phyloP scores from a whole-genome alignment of 2,329 filamentous ascomycete species.

The Paracamarosporium sp. region DNA sequence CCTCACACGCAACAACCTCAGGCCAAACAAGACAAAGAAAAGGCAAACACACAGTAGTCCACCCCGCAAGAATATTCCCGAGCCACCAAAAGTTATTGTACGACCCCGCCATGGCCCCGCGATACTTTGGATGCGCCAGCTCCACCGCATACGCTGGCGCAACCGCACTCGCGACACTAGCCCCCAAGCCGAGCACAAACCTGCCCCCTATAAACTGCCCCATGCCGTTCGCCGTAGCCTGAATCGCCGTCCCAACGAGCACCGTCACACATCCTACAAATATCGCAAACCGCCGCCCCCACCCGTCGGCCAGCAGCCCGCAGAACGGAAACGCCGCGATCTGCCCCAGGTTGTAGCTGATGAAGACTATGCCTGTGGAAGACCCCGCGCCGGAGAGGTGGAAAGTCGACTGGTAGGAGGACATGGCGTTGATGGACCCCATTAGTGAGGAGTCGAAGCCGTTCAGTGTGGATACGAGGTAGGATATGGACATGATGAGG shows the following conservation, averaged over 20 bases:
- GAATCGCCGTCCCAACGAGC: slow-evolving; percentile 59
- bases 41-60: slow-evolving; percentile 57
- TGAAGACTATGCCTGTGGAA: slow-evolving; percentile 57
- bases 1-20: too few relatives aligned
- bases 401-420: slow-evolving; percentile 59
- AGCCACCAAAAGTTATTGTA: slow-evolving; percentile 56
- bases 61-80: slow-evolving; percentile 62
- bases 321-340: slow-evolving; percentile 58
- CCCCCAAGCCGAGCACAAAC: slow-evolving; percentile 56
- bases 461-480: slow-evolving; percentile 44
- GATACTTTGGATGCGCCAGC: slow-evolving; percentile 65
- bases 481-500: slow-evolving; percentile 41
- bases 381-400: slow-evolving; percentile 56
- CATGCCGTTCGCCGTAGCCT: slow-evolving; percentile 55
- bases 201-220: slow-evolving; percentile 61
- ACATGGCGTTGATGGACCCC: slow-evolving; percentile 62
- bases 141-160: slow-evolving; percentile 67
- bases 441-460: slow-evolving; percentile 48
- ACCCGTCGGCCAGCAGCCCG: slow-evolving; percentile 48
- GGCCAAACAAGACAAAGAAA: not conserved
- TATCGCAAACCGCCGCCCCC: slow-evolving; percentile 62
- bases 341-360: slow-evolving; percentile 56
- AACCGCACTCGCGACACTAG: slow-evolving; percentile 62
- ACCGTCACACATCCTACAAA: slow-evolving; percentile 63
- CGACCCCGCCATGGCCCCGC: slow-evolving; percentile 66